Evolutionary conservation across 805 yeast genomes (phyloP).

Genomic region (Starmerella bacillaris): DNA sequence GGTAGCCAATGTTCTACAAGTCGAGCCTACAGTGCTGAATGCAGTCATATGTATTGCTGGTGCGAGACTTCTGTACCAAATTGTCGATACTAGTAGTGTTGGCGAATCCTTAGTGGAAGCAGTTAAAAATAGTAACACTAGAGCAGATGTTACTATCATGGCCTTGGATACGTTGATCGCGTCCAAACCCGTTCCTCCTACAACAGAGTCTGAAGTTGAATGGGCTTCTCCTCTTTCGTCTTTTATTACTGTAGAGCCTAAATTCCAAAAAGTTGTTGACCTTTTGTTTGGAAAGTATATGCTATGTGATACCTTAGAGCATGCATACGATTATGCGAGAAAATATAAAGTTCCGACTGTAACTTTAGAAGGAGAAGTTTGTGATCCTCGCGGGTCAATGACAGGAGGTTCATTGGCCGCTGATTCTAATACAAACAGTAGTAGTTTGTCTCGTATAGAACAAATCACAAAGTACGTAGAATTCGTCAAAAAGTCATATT

Average conservation of each 20-base stretch:
- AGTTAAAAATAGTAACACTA: slow-evolving; percentile 24
- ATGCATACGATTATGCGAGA: slow-evolving; percentile 4
- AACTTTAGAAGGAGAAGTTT: slow-evolving; percentile 82
- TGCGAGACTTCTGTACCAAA: slow-evolving; percentile 64
- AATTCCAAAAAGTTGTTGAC: slow-evolving; percentile 44
- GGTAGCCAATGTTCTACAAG: slow-evolving; percentile 63
- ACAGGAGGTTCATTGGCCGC: slow-evolving; percentile 53
- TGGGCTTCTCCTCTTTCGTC: slow-evolving; percentile 48
- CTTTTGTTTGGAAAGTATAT: slow-evolving; percentile 71
- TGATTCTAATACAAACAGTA: slow-evolving; percentile 20
- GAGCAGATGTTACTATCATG: slow-evolving; percentile 76
- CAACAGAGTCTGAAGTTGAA: slow-evolving; percentile 1
- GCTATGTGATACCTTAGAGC: slow-evolving; percentile 49
- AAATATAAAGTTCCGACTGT: slow-evolving; percentile 48
- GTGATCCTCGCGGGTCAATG: slow-evolving; percentile 65
- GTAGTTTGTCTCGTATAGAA: neutral
- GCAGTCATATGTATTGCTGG: slow-evolving; percentile 89
- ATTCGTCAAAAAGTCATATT: slow-evolving; percentile 30
- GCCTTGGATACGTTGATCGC: slow-evolving; percentile 57
- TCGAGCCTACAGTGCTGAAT: slow-evolving; percentile 61
- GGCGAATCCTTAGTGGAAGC: slow-evolving; percentile 55
- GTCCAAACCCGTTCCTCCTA: slow-evolving; percentile 6
- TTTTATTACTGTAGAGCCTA: slow-evolving; percentile 5
- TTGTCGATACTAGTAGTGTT: slow-evolving; percentile 73
- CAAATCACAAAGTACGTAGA: slow-evolving; percentile 26